These are phyloP conservation scores for Scalesia atractyloides DNA, from an alignment of 129 eudicot genomes.

Conservation along the genomic window DNA sequence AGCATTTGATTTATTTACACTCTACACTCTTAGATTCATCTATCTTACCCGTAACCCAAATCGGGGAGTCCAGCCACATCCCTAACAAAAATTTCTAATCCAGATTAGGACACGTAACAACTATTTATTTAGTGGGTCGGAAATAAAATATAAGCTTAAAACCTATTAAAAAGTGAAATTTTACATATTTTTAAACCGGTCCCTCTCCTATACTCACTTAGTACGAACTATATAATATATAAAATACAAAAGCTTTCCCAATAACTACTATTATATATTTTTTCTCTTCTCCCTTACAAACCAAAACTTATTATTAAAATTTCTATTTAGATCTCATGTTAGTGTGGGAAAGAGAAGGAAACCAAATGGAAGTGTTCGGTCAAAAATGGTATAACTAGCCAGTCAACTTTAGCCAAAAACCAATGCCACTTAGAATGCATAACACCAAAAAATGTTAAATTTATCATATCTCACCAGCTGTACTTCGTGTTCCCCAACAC, in stretches of 20 bases:
- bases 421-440: conserved; percentile 26
- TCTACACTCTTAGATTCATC: no score
- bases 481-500: conserved; percentile 25
- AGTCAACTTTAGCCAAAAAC: conserved; percentile 18
- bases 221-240: not conserved
- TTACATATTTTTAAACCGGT: not conserved
- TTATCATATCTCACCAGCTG: conserved; percentile 42
- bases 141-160: not conserved
- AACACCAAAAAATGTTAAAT: conserved; percentile 18
- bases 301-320: no score
- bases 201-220: not conserved
- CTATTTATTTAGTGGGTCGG: not conserved
- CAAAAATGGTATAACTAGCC: conserved; percentile 33
- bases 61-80: no score
- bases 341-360: not conserved
- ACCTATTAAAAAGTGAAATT: not conserved
- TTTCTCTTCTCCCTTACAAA: not conserved
- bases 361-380: not conserved
- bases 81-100: no score
- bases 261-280: no score
- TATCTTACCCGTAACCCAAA: no score
- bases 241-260: no score
- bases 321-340: not conserved
- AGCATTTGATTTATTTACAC: no score
- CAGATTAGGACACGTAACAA: no score